These are phyloP conservation scores for Acrocalymma vagum DNA, from an alignment of 2,329 filamentous ascomycete species.

Conservation along the genomic window DNA sequence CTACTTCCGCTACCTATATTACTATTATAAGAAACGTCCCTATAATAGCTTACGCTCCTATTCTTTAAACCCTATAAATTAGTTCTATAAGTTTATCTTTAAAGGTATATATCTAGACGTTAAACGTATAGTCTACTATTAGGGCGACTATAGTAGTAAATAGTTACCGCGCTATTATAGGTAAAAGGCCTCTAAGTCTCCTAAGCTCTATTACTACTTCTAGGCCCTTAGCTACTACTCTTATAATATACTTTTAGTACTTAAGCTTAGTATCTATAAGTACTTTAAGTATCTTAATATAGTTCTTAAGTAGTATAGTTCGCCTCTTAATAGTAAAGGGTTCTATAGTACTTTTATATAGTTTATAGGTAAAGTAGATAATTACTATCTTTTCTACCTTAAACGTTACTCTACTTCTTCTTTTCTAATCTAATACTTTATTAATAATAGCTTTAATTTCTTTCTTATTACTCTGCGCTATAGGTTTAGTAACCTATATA, in stretches of 20 bases:
- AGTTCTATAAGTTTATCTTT: conserved; percentile 12
- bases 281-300: conserved; percentile 21
- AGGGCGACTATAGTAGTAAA: conserved; percentile 15
- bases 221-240: conserved; percentile 16
- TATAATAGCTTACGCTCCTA: conserved; percentile 15
- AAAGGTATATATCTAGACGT: conserved; percentile 15
- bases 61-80: conserved; percentile 15
- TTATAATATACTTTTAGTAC: conserved; percentile 19
- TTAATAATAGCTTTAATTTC: conserved; percentile 19
- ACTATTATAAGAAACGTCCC: conserved; percentile 14
- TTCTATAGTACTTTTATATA: conserved; percentile 1
- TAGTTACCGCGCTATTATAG: conserved; percentile 15
- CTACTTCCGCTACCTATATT: conserved; percentile 14
- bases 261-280: conserved; percentile 17
- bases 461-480: conserved; percentile 19
- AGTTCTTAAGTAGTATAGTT: conserved; percentile 11
- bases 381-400: conserved; percentile 43
- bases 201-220: conserved; percentile 16
- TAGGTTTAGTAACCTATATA: conserved; percentile 23
- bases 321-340: conserved; percentile 9
- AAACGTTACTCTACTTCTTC: conserved; percentile 41
- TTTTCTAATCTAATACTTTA: conserved; percentile 31
- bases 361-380: conserved; percentile 42
- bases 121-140: conserved; percentile 13
- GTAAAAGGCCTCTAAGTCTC: conserved; percentile 17